Evolutionary conservation across 768 basidiomycete species (phyloP), one percentile per base, ranked within the genome.

Genomic region (Suillus placidus): DNA sequence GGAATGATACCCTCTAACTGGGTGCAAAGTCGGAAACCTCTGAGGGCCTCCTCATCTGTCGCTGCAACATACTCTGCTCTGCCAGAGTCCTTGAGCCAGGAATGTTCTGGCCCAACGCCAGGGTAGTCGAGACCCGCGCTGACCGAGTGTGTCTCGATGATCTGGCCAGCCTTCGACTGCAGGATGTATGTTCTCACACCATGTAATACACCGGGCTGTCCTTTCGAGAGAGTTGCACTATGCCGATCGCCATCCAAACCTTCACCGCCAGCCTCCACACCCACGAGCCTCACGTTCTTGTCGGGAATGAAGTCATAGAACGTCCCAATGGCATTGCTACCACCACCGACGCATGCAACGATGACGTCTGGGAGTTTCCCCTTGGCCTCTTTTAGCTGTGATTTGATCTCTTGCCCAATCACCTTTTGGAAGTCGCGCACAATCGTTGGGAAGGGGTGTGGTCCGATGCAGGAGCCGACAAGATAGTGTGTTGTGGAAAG

Each of bases 401-500:
- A 79, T 79, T 95, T 99, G 80, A 99, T 97, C 80, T 99, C 97
- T 74, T 90, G 82, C 3, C 97, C 91, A 70, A 99, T 99, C 43
- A 99, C 87, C 69, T 90, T 89, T 75, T 99, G 97, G 86, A 96
- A 99, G 78, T 99, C 97, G 56, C 97, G 91, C 51, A 99, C 97
- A 65, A 99, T 94, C 26, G 97, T 99, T 2, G 97, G 97, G 88
- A 99, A 99, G 2, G 97, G 97, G 77, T 98, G 96, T 4, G 97
- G 97, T 18, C 97, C 97, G 69, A 99, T 98, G 51, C 89, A 94
- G 18, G 96, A 98, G 37, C 97, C 97, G 67, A 99, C 94, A 69
- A 98, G 88, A 80, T 98, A 99, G 79, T 99, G 95, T 1, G 97
- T 99, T 6, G 83, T 94, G 14, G 94, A 82, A 38, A 99, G 85